Evolutionary conservation across 805 yeast genomes (phyloP), one percentile per base, ranked within the genome.

Genomic region (Candida ortonii): DNA sequence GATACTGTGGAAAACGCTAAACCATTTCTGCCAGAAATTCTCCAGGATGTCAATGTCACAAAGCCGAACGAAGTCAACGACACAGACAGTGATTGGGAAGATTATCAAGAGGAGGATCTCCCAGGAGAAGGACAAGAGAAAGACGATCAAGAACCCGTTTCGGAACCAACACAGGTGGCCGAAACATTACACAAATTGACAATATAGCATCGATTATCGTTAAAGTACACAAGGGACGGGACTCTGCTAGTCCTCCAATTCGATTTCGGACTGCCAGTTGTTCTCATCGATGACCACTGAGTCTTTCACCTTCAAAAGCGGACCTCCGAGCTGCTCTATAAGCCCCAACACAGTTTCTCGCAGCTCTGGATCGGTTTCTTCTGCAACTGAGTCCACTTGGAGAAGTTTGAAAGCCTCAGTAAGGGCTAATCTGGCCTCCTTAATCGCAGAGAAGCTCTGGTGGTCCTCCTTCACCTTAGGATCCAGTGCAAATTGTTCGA

Each of bases 321-420:
- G 75, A 8, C 86, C 88, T 2, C 90, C 94, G 23, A 84, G 57
- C 38, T 70, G 74, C 4, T 57, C 44, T 37, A 80, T 59, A 42
- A 83, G 54, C 8, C 59, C 70, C 16, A 58, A 53, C 1, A 82
- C 71, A 32, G 83, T 84, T 9, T 62, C 65, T 6, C 61, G 55
- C 38, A 87, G 54, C 52, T 84, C 94, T 6, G 68, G 69, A 34
- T 81, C 84, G 11, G 75, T 47, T 37, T 43, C 63, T 12, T 57
- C 62, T 16, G 63, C 68, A 8, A 52, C 52, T 5, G 62, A 41
- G 38, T 68, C 70, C 20, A 64, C 51, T 24, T 70, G 68, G 13
- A 53, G 38, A 17, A 59, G 38, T 38, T 61, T 62, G 43, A 38
- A 54, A 0, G 64, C 67, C 28, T 48, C 46, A 22, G 59, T 56